Conservation (phyloP, 1,284 basidiomycete species). For the Austropuccinia psidii region DNA sequence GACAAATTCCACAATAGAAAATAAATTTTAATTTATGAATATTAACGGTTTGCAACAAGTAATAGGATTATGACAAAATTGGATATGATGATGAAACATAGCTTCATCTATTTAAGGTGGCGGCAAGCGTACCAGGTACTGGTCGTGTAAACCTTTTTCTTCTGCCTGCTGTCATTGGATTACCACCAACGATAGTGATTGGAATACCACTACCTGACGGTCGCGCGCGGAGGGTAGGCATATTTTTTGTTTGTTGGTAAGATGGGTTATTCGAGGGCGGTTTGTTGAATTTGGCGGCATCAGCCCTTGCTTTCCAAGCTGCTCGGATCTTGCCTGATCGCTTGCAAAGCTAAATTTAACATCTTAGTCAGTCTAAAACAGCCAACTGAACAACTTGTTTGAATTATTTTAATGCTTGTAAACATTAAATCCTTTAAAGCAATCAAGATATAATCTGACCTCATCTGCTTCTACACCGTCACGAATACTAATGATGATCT, state of each 20-base stretch:
- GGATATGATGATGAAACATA: too few relatives aligned
- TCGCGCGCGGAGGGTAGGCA: too few relatives aligned
- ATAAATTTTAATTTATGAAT: too few relatives aligned
- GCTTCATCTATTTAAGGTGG: constrained; percentile 10
- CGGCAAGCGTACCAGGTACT: neutral
- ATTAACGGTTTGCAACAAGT: too few relatives aligned
- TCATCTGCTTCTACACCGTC: constrained; percentile 68
- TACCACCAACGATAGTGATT: constrained; percentile 2
- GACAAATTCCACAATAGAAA: too few relatives aligned
- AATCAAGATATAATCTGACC: constrained; percentile 39
- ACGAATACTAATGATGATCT: constrained; percentile 74
- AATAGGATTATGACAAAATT: too few relatives aligned
- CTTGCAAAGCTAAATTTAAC: constrained; percentile 11
- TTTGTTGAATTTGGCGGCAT: neutral
- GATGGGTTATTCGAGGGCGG: neutral
- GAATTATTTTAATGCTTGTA: neutral
- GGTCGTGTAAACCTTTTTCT: constrained; percentile 6
- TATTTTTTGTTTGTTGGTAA: too few relatives aligned
- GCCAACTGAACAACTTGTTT: neutral
- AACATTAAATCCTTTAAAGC: neutral
- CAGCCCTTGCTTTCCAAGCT: constrained; percentile 31
- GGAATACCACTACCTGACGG: too few relatives aligned
- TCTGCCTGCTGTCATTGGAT: constrained; percentile 3
- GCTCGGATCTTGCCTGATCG: constrained; percentile 11
- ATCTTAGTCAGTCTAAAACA: too few relatives aligned